Evolutionary conservation across 495 filamentous ascomycete species (phyloP).

Genomic region (Tuber aestivum): DNA sequence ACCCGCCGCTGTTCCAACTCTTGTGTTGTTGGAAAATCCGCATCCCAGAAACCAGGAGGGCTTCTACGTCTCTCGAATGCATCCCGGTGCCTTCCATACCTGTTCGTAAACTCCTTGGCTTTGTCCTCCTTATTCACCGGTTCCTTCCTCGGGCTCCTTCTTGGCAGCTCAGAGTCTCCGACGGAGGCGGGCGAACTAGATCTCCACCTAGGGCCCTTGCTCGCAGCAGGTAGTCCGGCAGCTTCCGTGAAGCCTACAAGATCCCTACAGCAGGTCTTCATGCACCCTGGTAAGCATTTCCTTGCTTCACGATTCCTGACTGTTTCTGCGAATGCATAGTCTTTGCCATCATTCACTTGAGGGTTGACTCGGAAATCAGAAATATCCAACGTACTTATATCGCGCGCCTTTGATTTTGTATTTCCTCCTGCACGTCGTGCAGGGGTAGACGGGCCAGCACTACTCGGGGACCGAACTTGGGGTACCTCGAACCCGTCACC

Average conservation of each 20-base stretch:
- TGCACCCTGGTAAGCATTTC: slow-evolving; percentile 74
- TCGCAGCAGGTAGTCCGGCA: slow-evolving; percentile 27
- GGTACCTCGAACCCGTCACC: slow-evolving; percentile 5
- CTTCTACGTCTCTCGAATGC: slow-evolving; percentile 61
- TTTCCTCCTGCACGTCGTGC: neutral
- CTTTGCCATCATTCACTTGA: slow-evolving; percentile 60
- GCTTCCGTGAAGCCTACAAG: slow-evolving; percentile 34
- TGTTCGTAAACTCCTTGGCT: slow-evolving; percentile 60
- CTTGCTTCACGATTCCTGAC: slow-evolving; percentile 68
- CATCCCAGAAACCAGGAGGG: slow-evolving; percentile 84
- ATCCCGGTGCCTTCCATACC: slow-evolving; percentile 69
- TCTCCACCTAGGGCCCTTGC: slow-evolving; percentile 36
- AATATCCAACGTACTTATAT: slow-evolving; percentile 26
- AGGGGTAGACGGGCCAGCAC: neutral
- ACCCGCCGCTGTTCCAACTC: slow-evolving; percentile 59
- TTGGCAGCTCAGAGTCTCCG: slow-evolving; percentile 51
- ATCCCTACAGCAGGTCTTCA: slow-evolving; percentile 48
- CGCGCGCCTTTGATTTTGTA: slow-evolving; percentile 1
- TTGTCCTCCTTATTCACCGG: slow-evolving; percentile 52
- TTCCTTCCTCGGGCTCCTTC: neutral
- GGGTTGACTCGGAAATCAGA: slow-evolving; percentile 83
- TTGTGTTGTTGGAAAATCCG: slow-evolving; percentile 81
- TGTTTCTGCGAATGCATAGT: slow-evolving; percentile 68
- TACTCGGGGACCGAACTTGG: neutral
- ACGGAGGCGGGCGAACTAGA: slow-evolving; percentile 46